Percentiles rank a stretch among this genome's conserved stretches.
Evolutionary conservation across 495 filamentous ascomycete genomes (phyloP).

Genomic region (Penicillium pulvis): DNA sequence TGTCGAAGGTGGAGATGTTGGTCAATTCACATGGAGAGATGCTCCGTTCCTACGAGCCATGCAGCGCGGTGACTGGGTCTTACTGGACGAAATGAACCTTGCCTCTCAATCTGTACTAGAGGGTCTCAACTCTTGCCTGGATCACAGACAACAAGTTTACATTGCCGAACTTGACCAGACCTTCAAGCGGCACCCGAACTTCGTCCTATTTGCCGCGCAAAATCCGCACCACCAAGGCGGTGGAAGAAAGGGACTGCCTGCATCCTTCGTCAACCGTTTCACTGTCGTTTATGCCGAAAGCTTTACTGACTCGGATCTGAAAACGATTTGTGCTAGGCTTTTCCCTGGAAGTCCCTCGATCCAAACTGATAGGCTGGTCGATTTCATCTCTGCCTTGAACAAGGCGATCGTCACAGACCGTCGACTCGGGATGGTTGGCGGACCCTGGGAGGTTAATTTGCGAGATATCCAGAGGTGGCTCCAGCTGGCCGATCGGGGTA

Average conservation of each 20-base stretch:
- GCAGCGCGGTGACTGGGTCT: constrained; percentile 93
- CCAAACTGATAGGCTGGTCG: constrained; percentile 65
- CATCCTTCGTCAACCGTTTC: constrained; percentile 97
- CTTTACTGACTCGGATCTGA: constrained; percentile 78
- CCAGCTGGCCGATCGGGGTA: constrained; percentile 58
- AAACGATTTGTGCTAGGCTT: constrained; percentile 74
- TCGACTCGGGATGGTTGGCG: constrained; percentile 74
- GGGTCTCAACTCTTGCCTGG: constrained; percentile 94
- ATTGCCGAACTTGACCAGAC: constrained; percentile 91
- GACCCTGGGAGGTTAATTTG: constrained; percentile 97
- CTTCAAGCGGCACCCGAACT: constrained; percentile 85
- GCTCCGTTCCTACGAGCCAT: constrained; percentile 94
- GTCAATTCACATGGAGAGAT: constrained; percentile 92
- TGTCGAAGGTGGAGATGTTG: constrained; percentile 81
- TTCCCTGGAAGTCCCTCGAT: constrained; percentile 62
- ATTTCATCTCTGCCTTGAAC: constrained; percentile 79
- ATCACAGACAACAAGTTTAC: constrained; percentile 95
- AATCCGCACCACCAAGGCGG: constrained; percentile 98
- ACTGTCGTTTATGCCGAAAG: constrained; percentile 95
- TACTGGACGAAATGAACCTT: constrained; percentile 98
- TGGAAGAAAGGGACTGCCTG: constrained; percentile 91
- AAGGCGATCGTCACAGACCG: constrained; percentile 64
- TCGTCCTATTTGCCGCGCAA: constrained; percentile 92
- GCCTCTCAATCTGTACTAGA: constrained; percentile 97
- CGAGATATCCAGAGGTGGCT: constrained; percentile 92